Conservation (phyloP, 441 rosid species). For the Gossypium davidsonii region DNA sequence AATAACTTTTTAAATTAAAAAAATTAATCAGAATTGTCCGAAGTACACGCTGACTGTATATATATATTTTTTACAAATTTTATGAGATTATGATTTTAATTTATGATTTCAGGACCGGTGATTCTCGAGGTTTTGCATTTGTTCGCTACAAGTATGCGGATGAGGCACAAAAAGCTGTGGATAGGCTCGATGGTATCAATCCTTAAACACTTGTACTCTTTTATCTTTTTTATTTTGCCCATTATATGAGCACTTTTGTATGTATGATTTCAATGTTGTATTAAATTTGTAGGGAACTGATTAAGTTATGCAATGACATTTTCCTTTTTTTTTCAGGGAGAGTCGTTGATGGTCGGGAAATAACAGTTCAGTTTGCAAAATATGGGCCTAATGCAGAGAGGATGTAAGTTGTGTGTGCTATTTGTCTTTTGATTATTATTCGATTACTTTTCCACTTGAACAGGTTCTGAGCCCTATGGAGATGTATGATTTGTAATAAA, state of each 20-base stretch:
- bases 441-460: background rate
- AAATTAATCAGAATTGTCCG: too few relatives aligned
- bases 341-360: slow-evolving; percentile 71
- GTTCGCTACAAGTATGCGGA: slow-evolving; percentile 69
- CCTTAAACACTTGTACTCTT: background rate
- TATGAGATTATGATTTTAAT: background rate
- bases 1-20: too few relatives aligned
- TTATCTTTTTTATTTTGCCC: background rate
- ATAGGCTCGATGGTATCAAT: slow-evolving; percentile 57
- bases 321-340: slow-evolving; percentile 34
- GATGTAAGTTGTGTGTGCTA: slow-evolving; percentile 34
- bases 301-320: background rate
- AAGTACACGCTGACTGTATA: too few relatives aligned
- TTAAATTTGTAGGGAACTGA: background rate
- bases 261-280: background rate
- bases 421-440: background rate
- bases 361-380: slow-evolving; percentile 68
- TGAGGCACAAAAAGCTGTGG: slow-evolving; percentile 75
- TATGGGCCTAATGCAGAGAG: slow-evolving; percentile 73
- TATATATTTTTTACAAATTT: background rate
- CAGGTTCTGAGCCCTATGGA: background rate
- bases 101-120: slow-evolving; percentile 50
- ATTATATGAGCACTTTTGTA: background rate
- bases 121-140: slow-evolving; percentile 74
- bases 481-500: background rate